Evolutionary conservation across 768 basidiomycete species (phyloP), one percentile per base, ranked within the genome.

Genomic region (Lentinula lateritia): DNA sequence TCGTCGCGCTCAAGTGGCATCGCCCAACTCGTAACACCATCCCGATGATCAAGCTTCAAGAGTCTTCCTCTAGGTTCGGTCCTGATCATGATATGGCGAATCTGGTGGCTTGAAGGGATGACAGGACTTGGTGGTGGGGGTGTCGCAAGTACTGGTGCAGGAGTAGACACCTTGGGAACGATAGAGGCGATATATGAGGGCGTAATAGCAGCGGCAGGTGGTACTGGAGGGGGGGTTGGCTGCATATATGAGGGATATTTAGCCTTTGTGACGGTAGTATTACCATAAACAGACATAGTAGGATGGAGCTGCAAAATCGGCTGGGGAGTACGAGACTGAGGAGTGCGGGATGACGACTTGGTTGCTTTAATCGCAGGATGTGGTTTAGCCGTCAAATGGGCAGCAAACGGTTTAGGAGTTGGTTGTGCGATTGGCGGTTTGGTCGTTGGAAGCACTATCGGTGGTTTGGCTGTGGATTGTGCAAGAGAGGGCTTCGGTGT

Each of bases 1-100:
- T 93, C 92, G 8, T 78, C 80, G 1, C 76, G 75, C 9, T 76
- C 75, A 38, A 92, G 77, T 52, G 85, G 79, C 70, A 91, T 75
- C 4, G 84, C 83, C 92, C 92, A 93, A 39, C 74, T 83, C 68
- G 81, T 84, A 52, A 93, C 92, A 4, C 90, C 89, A 57, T 91
- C 88, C 46, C 78, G 78, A 60, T 84, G 74, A 66, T 90, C 85
- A 35, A 93, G 74, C 35, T 74, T 74, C 42, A 93, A 71, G 18
- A 74, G 74, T 43, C 92, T 78, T 35, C 82, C 85, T 9, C 72
- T 74, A 10, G 90, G 90, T 52, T 85, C 76, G n/a, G 85, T 79
- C 42, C 72, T 74, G 60, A 88, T 68, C n/a, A 70, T 76, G 39
- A 88, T 76, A 42, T 76, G 77, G 63, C 80, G 82, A 62, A 90